Conservation (phyloP, 2,329 filamentous ascomycete species). For the Xylaria sp. region DNA sequence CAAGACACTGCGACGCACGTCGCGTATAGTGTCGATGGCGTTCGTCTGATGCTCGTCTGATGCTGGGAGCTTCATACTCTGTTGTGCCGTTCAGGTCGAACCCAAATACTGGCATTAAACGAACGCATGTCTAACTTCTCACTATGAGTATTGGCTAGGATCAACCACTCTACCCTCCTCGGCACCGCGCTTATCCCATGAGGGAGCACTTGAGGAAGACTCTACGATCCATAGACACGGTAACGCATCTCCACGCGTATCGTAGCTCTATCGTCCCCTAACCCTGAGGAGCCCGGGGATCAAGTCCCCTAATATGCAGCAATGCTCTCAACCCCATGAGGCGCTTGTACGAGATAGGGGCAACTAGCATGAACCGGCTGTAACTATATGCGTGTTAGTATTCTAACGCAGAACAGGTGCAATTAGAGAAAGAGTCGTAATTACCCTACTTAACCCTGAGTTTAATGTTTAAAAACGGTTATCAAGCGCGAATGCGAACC, state of each 20-base stretch:
- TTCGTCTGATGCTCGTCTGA: slow-evolving; percentile 5
- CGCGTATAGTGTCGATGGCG: background rate
- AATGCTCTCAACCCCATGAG: background rate
- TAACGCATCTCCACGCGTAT: background rate
- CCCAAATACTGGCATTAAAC: background rate
- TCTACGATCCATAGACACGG: background rate
- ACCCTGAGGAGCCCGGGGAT: background rate
- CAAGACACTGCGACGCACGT: background rate
- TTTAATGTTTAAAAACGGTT: background rate
- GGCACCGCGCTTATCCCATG: background rate
- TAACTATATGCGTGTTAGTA: slow-evolving; percentile 1
- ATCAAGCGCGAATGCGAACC: background rate
- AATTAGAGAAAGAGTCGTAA: background rate
- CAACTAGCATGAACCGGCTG: background rate
- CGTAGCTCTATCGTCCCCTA: background rate
- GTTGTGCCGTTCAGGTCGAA: background rate
- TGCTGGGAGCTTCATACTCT: background rate
- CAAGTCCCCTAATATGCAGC: background rate
- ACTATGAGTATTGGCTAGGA: background rate
- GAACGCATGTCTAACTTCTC: background rate
- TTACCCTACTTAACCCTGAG: background rate
- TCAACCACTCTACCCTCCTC: background rate
- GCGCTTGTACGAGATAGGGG: background rate
- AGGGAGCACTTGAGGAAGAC: background rate
- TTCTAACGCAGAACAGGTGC: background rate